phyloP scores from a whole-genome alignment of 2,329 filamentous ascomycete species.

The Gnomoniopsis smithogilvyi region DNA sequence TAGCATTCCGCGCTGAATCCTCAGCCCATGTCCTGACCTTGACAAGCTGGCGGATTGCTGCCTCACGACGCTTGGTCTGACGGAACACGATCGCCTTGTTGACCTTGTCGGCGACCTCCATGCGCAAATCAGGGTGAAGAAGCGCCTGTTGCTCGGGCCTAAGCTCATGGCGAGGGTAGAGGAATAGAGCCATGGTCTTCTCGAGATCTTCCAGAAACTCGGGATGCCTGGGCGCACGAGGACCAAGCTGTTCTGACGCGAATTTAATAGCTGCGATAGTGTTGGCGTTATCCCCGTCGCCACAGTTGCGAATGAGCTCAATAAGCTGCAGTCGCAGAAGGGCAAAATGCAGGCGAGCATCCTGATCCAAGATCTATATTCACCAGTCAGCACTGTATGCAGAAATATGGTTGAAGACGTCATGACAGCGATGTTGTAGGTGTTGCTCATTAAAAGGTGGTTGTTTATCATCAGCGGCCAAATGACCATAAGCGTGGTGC shows the following conservation, averaged over 20 bases:
- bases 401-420: slow-evolving; percentile 26
- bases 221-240: slow-evolving; percentile 76
- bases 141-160: slow-evolving; percentile 72
- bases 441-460: slow-evolving; percentile 67
- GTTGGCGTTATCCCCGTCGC: slow-evolving; percentile 59
- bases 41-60: slow-evolving; percentile 77
- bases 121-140: slow-evolving; percentile 74
- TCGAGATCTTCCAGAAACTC: slow-evolving; percentile 86
- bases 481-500: slow-evolving; percentile 98
- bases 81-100: slow-evolving; percentile 82
- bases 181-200: slow-evolving; percentile 85
- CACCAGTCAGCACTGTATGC: slow-evolving; percentile 12
- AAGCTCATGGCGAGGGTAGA: slow-evolving; percentile 80
- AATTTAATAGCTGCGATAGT: slow-evolving; percentile 71
- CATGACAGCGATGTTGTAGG: slow-evolving; percentile 26
- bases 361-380: slow-evolving; percentile 80
- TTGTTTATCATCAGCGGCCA: slow-evolving; percentile 88
- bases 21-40: slow-evolving; percentile 86
- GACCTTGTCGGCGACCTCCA: slow-evolving; percentile 80
- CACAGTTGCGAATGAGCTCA: slow-evolving; percentile 82
- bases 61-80: slow-evolving; percentile 71
- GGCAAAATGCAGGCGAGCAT: slow-evolving; percentile 83
- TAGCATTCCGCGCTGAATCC: slow-evolving; percentile 47
- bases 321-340: slow-evolving; percentile 88
- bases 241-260: slow-evolving; percentile 81